Base-by-base conservation (phyloP, 352 stramenopile genomes). In the Hyaloperonospora brassicae region DNA sequence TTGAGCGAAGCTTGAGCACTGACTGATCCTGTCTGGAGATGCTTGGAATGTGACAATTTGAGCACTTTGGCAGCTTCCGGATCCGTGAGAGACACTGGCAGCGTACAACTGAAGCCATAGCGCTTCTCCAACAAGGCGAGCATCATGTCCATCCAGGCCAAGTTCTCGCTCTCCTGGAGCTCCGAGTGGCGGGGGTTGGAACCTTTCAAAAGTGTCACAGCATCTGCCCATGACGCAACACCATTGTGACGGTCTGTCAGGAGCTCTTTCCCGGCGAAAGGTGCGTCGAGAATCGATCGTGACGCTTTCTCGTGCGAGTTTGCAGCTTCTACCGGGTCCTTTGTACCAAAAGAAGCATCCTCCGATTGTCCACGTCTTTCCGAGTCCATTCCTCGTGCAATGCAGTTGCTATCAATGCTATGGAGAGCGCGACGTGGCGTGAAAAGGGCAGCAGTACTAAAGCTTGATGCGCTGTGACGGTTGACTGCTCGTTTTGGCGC, bases 121-220 rank as follows among this genome's bases (percentile, higher is more conserved):
- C 76, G 78, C 55, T 68, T 80, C 60, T 87, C 76, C 21, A 90
- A 55, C 10, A 93, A 58, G 2, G 75, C 73, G 12, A 88, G 59
- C 47, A 89, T 74, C 82, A 93, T 93, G 53, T 93, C 82, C 57
- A 89, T 82, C 82, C 82, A 93, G 43, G 82, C 82, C 24, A 85
- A 53, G 57, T 90, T 93, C 50, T 87, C 77, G 21, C 69, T 64
- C 45, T 73, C 61, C 23, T 63, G 45, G 2, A 39, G 50, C 21
- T 70, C 51, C 7, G 52, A 57, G 12, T 44, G 49, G 0, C 36
- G 35, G 0, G 14, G 30, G 17, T 17, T 17, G 25, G 21, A 44
- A 40, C 40, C 21, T 1, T 4, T 21, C 3, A 30, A 38, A 0
- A 14, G 45, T 48, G 45, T 55, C 3, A 0, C 10, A 24, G 45